Percentiles rank a stretch among this genome's conserved stretches.
Conservation (phyloP, 2,329 filamentous ascomycete genomes). For the Sporothrix humicola region DNA sequence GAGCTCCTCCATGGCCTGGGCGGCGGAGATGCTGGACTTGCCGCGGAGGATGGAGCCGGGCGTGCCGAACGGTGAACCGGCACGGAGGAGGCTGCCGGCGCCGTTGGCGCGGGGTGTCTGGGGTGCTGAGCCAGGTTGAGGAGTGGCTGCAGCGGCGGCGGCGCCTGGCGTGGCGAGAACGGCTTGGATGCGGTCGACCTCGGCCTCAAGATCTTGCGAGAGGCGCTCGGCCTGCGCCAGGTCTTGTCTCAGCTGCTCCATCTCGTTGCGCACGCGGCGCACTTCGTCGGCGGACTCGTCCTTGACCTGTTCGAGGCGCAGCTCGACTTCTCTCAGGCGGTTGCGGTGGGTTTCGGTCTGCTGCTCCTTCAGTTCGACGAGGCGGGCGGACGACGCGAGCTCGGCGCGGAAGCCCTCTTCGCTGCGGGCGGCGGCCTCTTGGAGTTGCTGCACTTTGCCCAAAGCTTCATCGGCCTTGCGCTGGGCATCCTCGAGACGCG, state of each 20-base stretch:
- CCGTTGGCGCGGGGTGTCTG: slow-evolving; percentile 65
- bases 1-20: slow-evolving; percentile 67
- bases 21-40: slow-evolving; percentile 63
- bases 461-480: slow-evolving; percentile 86
- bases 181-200: slow-evolving; percentile 60
- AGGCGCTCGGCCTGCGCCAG: slow-evolving; percentile 55
- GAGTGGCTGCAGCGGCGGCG: slow-evolving; percentile 34
- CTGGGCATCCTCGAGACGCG: slow-evolving; percentile 81
- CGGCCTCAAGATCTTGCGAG: slow-evolving; percentile 57
- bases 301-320: slow-evolving; percentile 65
- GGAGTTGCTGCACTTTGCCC: slow-evolving; percentile 79
- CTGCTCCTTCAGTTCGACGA: slow-evolving; percentile 82
- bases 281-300: slow-evolving; percentile 69
- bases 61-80: slow-evolving; percentile 67
- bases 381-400: slow-evolving; percentile 76
- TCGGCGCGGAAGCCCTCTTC: slow-evolving; percentile 88
- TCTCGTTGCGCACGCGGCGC: slow-evolving; percentile 60
- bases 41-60: slow-evolving; percentile 60
- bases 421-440: slow-evolving; percentile 80
- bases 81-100: slow-evolving; percentile 55
- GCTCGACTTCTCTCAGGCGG: slow-evolving; percentile 72
- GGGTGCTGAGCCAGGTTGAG: slow-evolving; percentile 55
- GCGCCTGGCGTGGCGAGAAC: slow-evolving; percentile 48
- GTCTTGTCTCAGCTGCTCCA: slow-evolving; percentile 60
- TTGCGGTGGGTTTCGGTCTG: slow-evolving; percentile 74